Conservation (phyloP, 306 rosid genomes). For the Datisca glomerata region DNA sequence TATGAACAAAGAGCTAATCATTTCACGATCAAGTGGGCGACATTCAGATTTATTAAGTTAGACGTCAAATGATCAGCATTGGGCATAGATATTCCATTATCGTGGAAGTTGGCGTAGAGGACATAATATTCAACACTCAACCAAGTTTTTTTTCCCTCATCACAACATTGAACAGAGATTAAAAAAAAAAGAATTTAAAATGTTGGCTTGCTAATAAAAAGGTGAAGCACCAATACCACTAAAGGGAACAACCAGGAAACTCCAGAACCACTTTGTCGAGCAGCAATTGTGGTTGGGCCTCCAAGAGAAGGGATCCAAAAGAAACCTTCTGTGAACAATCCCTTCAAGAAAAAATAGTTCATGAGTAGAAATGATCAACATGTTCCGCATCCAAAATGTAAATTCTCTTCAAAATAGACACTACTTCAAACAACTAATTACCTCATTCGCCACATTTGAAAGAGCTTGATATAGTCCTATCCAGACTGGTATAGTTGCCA, state of each 20-base stretch:
- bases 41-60: too few species aligned
- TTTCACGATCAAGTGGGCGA: too few species aligned
- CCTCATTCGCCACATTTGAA: constrained; percentile 99
- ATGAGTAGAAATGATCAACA: constrained; percentile 14
- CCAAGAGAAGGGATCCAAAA: constrained; percentile 98
- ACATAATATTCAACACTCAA: too few species aligned
- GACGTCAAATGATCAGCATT: too few species aligned
- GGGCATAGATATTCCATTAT: too few species aligned
- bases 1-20: too few species aligned
- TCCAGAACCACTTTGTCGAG: constrained; percentile 95
- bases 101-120: too few species aligned
- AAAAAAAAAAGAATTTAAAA: too few species aligned
- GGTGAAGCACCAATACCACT: constrained; percentile 48
- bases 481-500: constrained; percentile 99
- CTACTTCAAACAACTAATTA: constrained; percentile 16
- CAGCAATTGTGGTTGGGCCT: constrained; percentile 95
- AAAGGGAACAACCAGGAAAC: constrained; percentile 93
- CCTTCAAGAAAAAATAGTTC: constrained; percentile 37
- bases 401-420: constrained; percentile 1
- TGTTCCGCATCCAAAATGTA: background rate
- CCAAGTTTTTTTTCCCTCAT: too few species aligned
- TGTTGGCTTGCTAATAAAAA: constrained; percentile 6
- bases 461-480: constrained; percentile 98
- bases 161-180: too few species aligned
- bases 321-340: constrained; percentile 95